A percentile compares a stretch with the other conserved stretches of the same genome.
phyloP scores from a whole-genome alignment of 345 rosid species.

The Leavenworthia alabamica region DNA sequence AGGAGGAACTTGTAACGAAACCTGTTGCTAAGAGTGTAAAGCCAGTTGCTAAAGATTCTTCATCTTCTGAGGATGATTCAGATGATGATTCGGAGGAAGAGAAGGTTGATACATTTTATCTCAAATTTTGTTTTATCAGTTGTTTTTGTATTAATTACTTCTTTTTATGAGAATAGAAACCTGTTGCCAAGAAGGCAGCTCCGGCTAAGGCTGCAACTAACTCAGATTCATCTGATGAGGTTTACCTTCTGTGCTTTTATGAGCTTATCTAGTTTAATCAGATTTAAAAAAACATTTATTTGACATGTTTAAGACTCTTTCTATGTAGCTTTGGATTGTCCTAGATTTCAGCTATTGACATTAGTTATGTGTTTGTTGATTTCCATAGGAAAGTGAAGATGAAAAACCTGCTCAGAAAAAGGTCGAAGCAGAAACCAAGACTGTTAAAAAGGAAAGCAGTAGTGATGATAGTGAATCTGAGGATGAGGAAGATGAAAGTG shows the following conservation, averaged over 20 bases:
- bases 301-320: background rate
- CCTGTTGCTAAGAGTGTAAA: slow-evolving; percentile 25
- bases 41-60: slow-evolving; percentile 28
- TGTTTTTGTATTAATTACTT: background rate
- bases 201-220: slow-evolving; percentile 34
- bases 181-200: slow-evolving; percentile 32
- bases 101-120: slow-evolving; percentile 8
- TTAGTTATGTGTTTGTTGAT: too few species aligned
- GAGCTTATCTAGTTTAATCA: background rate
- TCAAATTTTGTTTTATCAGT: background rate
- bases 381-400: slow-evolving; percentile 40
- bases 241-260: background rate
- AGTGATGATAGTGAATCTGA: slow-evolving; percentile 43
- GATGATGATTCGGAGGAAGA: slow-evolving; percentile 34
- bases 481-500: slow-evolving; percentile 48
- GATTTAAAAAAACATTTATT: background rate
- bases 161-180: slow-evolving; percentile 2
- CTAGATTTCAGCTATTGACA: background rate
- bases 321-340: background rate
- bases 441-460: slow-evolving; percentile 42
- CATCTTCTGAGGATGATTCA: slow-evolving; percentile 28
- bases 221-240: slow-evolving; percentile 26
- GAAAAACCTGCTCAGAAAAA: slow-evolving; percentile 45
- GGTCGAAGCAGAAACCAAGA: slow-evolving; percentile 33
- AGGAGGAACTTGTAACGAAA: slow-evolving; percentile 40